Percentiles rank a stretch among this genome's conserved stretches.
Conservation (phyloP, 495 filamentous ascomycete species). For the Collariella sp. region DNA sequence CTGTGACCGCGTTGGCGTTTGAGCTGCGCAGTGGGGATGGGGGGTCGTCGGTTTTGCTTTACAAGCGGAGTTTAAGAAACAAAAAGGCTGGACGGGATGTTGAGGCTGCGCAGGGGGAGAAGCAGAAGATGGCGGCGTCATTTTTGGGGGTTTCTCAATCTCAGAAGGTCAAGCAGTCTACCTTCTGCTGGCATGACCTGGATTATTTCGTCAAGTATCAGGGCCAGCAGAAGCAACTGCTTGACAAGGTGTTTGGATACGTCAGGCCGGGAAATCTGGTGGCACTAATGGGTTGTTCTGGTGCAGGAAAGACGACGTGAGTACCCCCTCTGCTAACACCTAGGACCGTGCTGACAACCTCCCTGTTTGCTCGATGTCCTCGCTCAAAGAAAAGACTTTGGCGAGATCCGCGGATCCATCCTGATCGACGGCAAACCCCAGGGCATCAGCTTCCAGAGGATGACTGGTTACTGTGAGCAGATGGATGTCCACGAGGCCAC, state of each 20-base stretch:
- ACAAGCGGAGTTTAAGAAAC: conserved; percentile 9
- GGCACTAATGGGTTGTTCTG: conserved; percentile 72
- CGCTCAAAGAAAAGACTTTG: conserved; percentile 53
- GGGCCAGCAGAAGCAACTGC: conserved; percentile 45
- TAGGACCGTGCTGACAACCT: background rate
- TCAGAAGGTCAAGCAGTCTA: conserved; percentile 17
- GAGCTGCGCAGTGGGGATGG: background rate
- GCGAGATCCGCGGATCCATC: conserved; percentile 48
- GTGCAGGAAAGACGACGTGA: conserved; percentile 58
- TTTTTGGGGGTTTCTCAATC: background rate
- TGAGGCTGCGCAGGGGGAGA: background rate
- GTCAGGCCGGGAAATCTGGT: conserved; percentile 73
- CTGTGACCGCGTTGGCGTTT: background rate
- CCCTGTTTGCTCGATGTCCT: too few species aligned
- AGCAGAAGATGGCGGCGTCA: background rate
- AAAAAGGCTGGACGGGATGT: conserved; percentile 34
- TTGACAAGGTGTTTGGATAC: conserved; percentile 63
- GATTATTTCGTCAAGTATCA: conserved; percentile 56
- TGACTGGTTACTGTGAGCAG: conserved; percentile 83
- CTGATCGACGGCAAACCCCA: conserved; percentile 59
- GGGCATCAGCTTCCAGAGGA: conserved; percentile 64
- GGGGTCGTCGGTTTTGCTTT: background rate
- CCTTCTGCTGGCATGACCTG: conserved; percentile 54
- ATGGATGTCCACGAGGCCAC: conserved; percentile 75
- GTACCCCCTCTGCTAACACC: background rate